Percentiles rank a stretch among this genome's conserved stretches.
Conservation (phyloP, 164 flowering plant genomes). For the Protea cynaroides region DNA sequence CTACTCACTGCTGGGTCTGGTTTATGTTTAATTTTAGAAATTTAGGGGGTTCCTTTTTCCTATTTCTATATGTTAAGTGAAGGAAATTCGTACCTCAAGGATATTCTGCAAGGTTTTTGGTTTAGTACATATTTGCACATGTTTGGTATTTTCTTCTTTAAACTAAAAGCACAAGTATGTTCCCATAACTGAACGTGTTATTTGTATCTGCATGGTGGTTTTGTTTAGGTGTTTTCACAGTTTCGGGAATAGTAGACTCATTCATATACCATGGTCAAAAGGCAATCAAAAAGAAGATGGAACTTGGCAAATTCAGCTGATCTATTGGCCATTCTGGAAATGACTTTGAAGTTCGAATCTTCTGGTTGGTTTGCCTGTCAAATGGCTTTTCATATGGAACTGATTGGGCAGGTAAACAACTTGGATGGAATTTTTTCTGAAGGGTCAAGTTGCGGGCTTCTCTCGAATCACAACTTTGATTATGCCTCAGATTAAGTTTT, state of each 20-base stretch:
- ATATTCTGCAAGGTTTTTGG: no score
- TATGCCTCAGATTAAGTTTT: background rate
- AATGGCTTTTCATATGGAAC: constrained; percentile 3
- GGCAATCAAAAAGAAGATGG: constrained; percentile 79
- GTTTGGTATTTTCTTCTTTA: no score
- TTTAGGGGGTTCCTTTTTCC: no score
- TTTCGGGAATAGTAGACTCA: constrained; percentile 75
- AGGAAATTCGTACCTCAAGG: no score
- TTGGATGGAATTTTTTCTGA: background rate
- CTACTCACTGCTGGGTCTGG: no score
- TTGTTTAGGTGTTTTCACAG: constrained; percentile 59
- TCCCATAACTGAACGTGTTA: background rate
- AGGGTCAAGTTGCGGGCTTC: background rate
- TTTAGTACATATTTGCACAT: no score
- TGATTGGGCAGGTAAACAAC: background rate
- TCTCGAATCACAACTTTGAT: background rate
- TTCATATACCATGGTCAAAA: constrained; percentile 76
- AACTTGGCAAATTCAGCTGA: constrained; percentile 71
- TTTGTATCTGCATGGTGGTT: background rate
- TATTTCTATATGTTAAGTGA: no score
- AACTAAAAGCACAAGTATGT: background rate
- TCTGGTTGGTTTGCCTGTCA: background rate
- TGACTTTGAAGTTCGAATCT: constrained; percentile 1
- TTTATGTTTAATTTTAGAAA: no score
- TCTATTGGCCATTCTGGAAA: background rate